Base-by-base conservation (phyloP, 176 grass and related monocot species). In the maize (Zea mays) region DNA sequence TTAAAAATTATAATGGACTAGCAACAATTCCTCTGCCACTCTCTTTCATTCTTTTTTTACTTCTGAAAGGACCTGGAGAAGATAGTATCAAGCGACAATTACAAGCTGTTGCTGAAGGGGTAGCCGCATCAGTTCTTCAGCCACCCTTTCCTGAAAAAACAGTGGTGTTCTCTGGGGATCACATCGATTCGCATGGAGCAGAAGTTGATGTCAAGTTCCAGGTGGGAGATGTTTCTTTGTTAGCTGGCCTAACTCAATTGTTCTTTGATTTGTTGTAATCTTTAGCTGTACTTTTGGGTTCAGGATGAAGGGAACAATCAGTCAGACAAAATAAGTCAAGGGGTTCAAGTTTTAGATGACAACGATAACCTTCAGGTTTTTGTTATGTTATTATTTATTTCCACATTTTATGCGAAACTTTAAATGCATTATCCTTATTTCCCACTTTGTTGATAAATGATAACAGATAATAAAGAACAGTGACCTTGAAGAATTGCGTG, bases 401-500 rank as follows among this genome's bases (percentile, higher is more conserved):
- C 64, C 20, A 16, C 4, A 39, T 89, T 63, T 11, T 48, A 13
- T 59, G 83, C 46, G 36, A 27, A 77, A 35, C 45, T 62, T 73
- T 10, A 38, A 37, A 58, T 60, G 15, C 11, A 51, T 37, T 56
- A 43, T 54, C 14, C 52, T 73, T 77, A 41, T 75, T 47, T 58
- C 15, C 33, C 7, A 33, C 39, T 45, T 76, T 78, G 39, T 61
- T 67, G 47, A 47, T 27, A 27, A 27, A 27, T 27, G 27, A 27
- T 74, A 84, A 37, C 73, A 99, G 96, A 69, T 99, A 79, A 99
- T 99, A 89, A 92, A 93, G 59, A 95, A 99, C 35, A 90, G 78
- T 83, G 92, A 99, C 89, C 87, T 99, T 62, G 96, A 99, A 89
- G 96, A 95, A 69, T 87, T 99, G 83, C 79, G 84, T 37, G 96